Conservation (phyloP, 2,329 filamentous ascomycete species). For the Aurifilum marmelostoma region DNA sequence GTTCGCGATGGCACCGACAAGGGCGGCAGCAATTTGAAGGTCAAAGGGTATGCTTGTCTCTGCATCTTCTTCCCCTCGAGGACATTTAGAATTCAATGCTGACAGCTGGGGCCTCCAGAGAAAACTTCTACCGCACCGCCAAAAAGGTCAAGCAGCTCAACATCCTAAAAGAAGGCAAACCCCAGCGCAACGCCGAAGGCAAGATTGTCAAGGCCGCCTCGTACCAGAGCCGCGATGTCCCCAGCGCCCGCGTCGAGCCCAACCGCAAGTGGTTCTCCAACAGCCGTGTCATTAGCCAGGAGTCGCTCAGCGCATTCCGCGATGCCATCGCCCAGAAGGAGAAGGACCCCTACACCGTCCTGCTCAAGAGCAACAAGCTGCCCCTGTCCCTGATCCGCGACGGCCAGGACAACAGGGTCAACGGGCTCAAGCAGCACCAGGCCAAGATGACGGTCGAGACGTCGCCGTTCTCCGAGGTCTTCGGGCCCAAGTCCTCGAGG, state of each 20-base stretch:
- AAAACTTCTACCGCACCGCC: constrained; percentile 53
- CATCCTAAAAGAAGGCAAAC: constrained; percentile 86
- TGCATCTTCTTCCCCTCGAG: not conserved
- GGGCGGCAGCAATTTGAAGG: constrained; percentile 81
- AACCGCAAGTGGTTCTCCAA: constrained; percentile 96
- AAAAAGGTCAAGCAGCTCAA: constrained; percentile 90
- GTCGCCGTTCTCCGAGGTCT: constrained; percentile 83
- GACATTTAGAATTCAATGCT: not conserved
- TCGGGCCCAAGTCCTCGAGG: constrained; percentile 89
- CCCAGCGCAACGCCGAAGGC: constrained; percentile 79
- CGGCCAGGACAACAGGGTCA: constrained; percentile 62
- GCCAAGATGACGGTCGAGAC: constrained; percentile 90
- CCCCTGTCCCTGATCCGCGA: constrained; percentile 94
- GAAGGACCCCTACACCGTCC: constrained; percentile 87
- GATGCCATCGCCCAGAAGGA: constrained; percentile 90
- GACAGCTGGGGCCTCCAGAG: constrained; percentile 5
- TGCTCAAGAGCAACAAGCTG: constrained; percentile 96
- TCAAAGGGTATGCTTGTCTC: constrained; percentile 58
- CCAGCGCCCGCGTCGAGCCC: constrained; percentile 31
- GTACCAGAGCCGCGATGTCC: constrained; percentile 48
- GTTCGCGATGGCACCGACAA: constrained; percentile 78
- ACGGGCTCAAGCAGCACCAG: constrained; percentile 87
- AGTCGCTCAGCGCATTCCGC: constrained; percentile 77
- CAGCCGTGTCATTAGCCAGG: constrained; percentile 86
- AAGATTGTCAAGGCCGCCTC: constrained; percentile 82